phyloP scores from a whole-genome alignment of 2,329 filamentous ascomycete species.

The Fonsecaea multimorphosa region DNA sequence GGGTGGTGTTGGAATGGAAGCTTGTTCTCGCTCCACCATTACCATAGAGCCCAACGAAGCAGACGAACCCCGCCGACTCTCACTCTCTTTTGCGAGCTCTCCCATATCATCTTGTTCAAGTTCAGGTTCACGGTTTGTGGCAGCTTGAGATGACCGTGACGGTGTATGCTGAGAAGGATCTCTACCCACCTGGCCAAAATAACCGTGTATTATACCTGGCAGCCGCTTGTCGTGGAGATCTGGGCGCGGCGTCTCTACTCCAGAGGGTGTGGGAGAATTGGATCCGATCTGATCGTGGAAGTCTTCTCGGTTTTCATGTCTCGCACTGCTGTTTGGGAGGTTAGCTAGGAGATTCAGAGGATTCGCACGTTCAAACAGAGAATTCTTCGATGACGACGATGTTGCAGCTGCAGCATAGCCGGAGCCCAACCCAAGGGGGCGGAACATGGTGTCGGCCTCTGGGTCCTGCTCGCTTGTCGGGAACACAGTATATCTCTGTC shows the following conservation, averaged over 20 bases:
- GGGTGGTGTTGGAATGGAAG: conserved; percentile 42
- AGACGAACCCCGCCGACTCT: conserved; percentile 41
- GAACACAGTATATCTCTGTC: background rate
- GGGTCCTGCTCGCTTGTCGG: background rate
- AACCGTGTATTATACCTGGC: conserved; percentile 91
- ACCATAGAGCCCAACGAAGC: conserved; percentile 51
- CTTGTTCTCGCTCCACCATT: conserved; percentile 49
- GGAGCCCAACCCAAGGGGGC: background rate
- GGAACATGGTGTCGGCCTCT: conserved; percentile 10
- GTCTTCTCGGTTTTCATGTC: conserved; percentile 43
- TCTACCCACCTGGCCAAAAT: conserved; percentile 99
- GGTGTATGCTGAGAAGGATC: conserved; percentile 66
- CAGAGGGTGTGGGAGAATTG: conserved; percentile 82
- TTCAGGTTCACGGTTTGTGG: conserved; percentile 41
- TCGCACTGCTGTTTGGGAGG: conserved; percentile 35
- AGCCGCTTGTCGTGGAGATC: conserved; percentile 93
- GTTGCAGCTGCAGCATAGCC: conserved; percentile 10
- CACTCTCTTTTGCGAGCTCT: conserved; percentile 31
- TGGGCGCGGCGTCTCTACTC: conserved; percentile 89
- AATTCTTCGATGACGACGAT: conserved; percentile 4
- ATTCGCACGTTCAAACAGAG: conserved; percentile 19
- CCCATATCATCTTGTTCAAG: conserved; percentile 22
- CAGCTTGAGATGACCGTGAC: conserved; percentile 49
- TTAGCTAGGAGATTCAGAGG: conserved; percentile 27
- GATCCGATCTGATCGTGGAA: conserved; percentile 63